These are phyloP conservation scores for Annona squamosa DNA, from an alignment of 164 flowering plant genomes.

Conservation along the genomic window DNA sequence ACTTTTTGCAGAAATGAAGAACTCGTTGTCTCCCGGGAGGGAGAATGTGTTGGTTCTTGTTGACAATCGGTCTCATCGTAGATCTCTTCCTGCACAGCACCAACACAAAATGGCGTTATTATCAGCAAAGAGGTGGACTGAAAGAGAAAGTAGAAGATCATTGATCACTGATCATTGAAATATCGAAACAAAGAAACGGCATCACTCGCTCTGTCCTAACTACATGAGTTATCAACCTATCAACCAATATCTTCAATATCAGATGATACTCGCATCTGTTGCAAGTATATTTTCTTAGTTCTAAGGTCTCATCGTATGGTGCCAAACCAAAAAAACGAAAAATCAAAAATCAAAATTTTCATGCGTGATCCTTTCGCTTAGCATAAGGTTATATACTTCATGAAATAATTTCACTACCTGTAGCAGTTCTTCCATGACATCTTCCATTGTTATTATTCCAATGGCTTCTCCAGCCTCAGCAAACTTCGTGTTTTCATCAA, in stretches of 20 bases:
- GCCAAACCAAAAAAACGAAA: too few relatives aligned
- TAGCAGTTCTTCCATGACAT: conserved; percentile 49
- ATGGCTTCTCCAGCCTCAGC: conserved; percentile 85
- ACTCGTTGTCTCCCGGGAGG: too few relatives aligned
- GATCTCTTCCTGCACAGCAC: conserved; percentile 40
- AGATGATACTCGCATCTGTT: neutral
- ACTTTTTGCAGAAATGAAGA: too few relatives aligned
- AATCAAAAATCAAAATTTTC: too few relatives aligned
- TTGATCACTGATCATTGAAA: too few relatives aligned
- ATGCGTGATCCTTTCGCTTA: too few relatives aligned
- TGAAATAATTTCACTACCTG: conserved; percentile 41
- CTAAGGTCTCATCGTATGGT: too few relatives aligned
- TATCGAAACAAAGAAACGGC: neutral
- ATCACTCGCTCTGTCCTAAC: neutral
- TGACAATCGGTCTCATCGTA: conserved; percentile 46
- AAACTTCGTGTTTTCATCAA: conserved; percentile 53
- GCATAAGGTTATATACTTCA: too few relatives aligned
- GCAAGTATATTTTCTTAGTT: too few relatives aligned
- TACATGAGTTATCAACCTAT: too few relatives aligned
- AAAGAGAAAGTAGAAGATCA: neutral
- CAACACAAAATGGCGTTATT: neutral
- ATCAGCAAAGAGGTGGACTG: neutral
- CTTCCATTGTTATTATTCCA: conserved; percentile 88
- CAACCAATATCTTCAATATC: too few relatives aligned
- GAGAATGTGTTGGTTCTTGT: conserved; percentile 13